These are phyloP conservation scores for Eutypa lata DNA, from an alignment of 2,329 filamentous ascomycete genomes.

Conservation along the genomic window DNA sequence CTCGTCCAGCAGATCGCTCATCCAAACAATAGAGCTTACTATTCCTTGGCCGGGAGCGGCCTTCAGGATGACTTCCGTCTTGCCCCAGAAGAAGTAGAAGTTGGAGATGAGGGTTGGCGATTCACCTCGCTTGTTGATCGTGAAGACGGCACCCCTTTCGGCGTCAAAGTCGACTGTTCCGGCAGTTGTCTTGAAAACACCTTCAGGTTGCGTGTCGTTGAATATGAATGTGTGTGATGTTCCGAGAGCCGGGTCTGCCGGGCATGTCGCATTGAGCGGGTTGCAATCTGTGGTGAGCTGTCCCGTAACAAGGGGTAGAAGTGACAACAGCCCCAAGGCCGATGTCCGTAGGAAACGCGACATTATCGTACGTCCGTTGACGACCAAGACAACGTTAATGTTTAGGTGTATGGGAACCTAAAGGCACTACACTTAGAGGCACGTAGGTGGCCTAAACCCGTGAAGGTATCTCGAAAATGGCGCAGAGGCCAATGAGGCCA, in stretches of 20 bases:
- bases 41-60: constrained; percentile 72
- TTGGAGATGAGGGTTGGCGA: constrained; percentile 75
- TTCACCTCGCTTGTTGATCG: constrained; percentile 65
- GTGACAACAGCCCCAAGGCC: constrained; percentile 37
- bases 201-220: constrained; percentile 56
- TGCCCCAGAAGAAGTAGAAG: constrained; percentile 85
- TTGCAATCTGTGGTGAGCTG: constrained; percentile 80
- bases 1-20: constrained; percentile 82
- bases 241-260: constrained; percentile 68
- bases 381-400: background rate
- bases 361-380: constrained; percentile 8
- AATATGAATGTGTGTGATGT: constrained; percentile 61
- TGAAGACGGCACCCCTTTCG: constrained; percentile 67
- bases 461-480: no score
- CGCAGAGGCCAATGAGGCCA: no score
- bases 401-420: background rate
- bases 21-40: constrained; percentile 77
- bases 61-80: constrained; percentile 74
- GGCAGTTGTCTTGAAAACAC: constrained; percentile 66
- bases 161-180: constrained; percentile 61
- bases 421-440: background rate
- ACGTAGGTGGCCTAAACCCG: background rate
- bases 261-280: constrained; percentile 69
- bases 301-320: constrained; percentile 51
- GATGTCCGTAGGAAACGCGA: constrained; percentile 17